Base-by-base conservation (phyloP, 1,284 basidiomycete genomes). In the Nidula niveotomentosa region DNA sequence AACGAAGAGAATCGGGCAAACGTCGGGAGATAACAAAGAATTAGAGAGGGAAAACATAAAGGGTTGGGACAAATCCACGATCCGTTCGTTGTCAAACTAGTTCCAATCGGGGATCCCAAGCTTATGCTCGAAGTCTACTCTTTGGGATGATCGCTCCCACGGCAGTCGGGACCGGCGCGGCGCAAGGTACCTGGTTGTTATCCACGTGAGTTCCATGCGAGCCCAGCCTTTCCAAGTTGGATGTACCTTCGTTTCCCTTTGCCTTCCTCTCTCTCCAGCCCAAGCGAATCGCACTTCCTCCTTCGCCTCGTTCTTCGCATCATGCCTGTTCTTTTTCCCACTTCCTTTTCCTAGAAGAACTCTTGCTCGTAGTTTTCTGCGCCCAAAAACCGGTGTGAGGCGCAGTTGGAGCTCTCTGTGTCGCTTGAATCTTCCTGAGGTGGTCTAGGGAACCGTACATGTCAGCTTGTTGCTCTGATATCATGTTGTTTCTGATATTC, bases 181-280 rank as follows among this genome's bases (percentile, higher is more conserved):
- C 52, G 54, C 53, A 39, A 48, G 56, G 61, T 61, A 51, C 61
- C 58, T 63, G 56, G 58, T 55, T 55, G 54, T 51, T 36, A 49
- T 30, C 54, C 55, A 48, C 61, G 60, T 58, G 59, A 56, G 54
- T 41, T 15, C 37, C 10, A n/a, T 23, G 12, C 13, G 45, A n/a
- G 9, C 10, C 10, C 45, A 10, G 45, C 13, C 18, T 46, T 23
- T 46, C 37, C 37, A 12, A 12, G 18, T 46, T 17, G 12, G 37
- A 15, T 46, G 10, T 23, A 5, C 13, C 45, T 46, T 23, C 45
- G 9, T 5, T 13, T 10, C 45, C 6, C 45, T 23, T 46, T 23
- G 45, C 18, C 12, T 23, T 13, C 5, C 10, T 15, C 18, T 17
- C 13, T 5, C 9, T 23, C 18, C 12, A n/a, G 9, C 6, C 10